Conservation (phyloP, 768 basidiomycete genomes). For the Gautieria morchelliformis region DNA sequence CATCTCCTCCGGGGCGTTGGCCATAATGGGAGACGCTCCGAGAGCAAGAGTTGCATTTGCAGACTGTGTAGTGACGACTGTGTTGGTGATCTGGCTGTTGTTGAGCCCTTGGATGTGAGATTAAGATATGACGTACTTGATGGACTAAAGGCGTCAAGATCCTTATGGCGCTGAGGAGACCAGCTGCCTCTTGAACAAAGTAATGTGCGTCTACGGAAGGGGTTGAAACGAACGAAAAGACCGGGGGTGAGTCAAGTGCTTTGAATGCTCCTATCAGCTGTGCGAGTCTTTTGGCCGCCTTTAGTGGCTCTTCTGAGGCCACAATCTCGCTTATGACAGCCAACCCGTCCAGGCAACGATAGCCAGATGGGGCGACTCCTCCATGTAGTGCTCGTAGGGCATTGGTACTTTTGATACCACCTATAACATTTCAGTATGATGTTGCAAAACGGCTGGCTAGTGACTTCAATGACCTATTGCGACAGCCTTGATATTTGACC, state of each 20-base stretch:
- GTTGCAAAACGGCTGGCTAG: neutral
- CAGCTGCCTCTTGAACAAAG: conserved; percentile 35
- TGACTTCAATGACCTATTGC: conserved; percentile 59
- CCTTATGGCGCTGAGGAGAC: conserved; percentile 44
- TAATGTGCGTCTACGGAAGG: conserved; percentile 20
- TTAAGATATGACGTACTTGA: conserved; percentile 38
- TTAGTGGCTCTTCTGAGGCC: conserved; percentile 45
- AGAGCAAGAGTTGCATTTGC: conserved; percentile 85
- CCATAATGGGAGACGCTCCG: conserved; percentile 92
- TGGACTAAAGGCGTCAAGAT: conserved; percentile 64
- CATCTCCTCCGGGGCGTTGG: conserved; percentile 75
- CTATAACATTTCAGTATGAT: conserved; percentile 30
- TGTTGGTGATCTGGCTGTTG: conserved; percentile 68
- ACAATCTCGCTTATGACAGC: conserved; percentile 88
- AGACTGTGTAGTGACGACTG: conserved; percentile 80
- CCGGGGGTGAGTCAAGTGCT: conserved; percentile 9
- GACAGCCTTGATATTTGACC: conserved; percentile 58
- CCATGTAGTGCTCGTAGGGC: conserved; percentile 69
- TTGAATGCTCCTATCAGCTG: conserved; percentile 37
- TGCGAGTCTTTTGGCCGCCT: conserved; percentile 38
- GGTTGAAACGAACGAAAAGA: conserved; percentile 13
- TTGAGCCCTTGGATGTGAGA: neutral
- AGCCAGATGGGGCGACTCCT: conserved; percentile 43
- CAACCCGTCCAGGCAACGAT: conserved; percentile 61
- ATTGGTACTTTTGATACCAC: conserved; percentile 79